Conservation (phyloP, 306 rosid species). For the Argentina anserina region DNA sequence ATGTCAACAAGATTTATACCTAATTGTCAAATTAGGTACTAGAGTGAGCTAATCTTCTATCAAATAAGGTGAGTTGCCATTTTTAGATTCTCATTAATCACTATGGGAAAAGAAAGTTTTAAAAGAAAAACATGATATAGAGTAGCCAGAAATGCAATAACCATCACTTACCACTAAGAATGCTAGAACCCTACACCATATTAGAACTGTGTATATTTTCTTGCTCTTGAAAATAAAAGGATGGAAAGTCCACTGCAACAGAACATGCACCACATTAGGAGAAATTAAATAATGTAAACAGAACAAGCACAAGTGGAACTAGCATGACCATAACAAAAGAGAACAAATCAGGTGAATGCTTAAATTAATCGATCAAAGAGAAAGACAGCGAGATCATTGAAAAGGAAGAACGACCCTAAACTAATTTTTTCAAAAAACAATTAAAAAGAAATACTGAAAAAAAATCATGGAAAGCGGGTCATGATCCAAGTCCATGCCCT, state of each 20-base stretch:
- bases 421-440: too few species aligned
- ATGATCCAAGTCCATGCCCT: background rate
- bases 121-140: constrained; percentile 5
- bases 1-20: background rate
- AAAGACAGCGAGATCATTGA: background rate
- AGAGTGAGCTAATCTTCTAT: background rate
- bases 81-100: background rate
- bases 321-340: background rate
- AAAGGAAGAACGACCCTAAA: background rate
- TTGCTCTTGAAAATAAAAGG: constrained; percentile 89
- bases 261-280: constrained; percentile 23
- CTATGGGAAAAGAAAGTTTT: background rate
- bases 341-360: background rate
- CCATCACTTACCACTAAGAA: constrained; percentile 81
- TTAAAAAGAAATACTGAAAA: too few species aligned
- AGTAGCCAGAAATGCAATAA: constrained; percentile 8
- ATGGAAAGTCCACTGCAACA: constrained; percentile 95
- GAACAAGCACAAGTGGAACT: background rate
- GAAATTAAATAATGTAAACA: constrained; percentile 7
- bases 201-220: constrained; percentile 84
- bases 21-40: background rate
- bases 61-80: background rate
- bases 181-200: constrained; percentile 97
- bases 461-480: background rate
- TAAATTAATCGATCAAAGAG: background rate